Evolutionary conservation across 1,284 basidiomycete genomes (phyloP), one percentile per base, ranked within the genome.

Genomic region (Ustanciosporium gigantosporum): DNA sequence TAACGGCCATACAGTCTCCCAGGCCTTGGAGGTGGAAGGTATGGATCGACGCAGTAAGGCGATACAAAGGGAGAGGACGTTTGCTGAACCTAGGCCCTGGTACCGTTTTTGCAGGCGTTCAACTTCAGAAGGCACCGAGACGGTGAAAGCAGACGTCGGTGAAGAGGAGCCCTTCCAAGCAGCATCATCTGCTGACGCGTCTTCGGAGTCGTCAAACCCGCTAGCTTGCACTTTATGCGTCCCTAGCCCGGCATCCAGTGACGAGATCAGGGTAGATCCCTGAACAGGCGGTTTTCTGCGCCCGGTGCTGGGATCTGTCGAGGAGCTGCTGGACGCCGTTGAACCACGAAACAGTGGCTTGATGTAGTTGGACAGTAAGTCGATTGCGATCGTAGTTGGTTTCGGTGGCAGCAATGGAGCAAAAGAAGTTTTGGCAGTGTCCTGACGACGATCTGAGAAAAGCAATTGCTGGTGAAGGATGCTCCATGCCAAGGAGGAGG

Each of bases 341-440:
- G 41, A 21, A 23, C 46, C 51, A 6, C 39, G 36, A 25, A 61
- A 41, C 38, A 61, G 50, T 2, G 58, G 58, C 23, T 61, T 55
- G 25, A 61, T 35, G 31, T 61, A 55, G 42, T 61, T 45, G 6
- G 21, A 19, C 8, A 61, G 58, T 3, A 61, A 27, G 0, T 40
- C 25, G 19, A 20, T 37, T 2, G 51, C 47, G 7, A 55, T 29
- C 27, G 27, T n/a, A 11, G 9, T 29, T n/a, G 11, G 27, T 9
- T 29, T n/a, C 9, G 35, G 0, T 36, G 23, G 5, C n/a, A n/a
- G n/a, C n/a, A n/a, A n/a, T n/a, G n/a, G n/a, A n/a, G n/a, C n/a
- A n/a, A n/a, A n/a, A n/a, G n/a, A n/a, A n/a, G n/a, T n/a, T n/a
- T n/a, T n/a, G n/a, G n/a, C n/a, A n/a, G n/a, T n/a, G n/a, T n/a